Evolutionary conservation across 2,329 filamentous ascomycete species (phyloP), one percentile per base, ranked within the genome.

Genomic region (Colletotrichum cuscutae): DNA sequence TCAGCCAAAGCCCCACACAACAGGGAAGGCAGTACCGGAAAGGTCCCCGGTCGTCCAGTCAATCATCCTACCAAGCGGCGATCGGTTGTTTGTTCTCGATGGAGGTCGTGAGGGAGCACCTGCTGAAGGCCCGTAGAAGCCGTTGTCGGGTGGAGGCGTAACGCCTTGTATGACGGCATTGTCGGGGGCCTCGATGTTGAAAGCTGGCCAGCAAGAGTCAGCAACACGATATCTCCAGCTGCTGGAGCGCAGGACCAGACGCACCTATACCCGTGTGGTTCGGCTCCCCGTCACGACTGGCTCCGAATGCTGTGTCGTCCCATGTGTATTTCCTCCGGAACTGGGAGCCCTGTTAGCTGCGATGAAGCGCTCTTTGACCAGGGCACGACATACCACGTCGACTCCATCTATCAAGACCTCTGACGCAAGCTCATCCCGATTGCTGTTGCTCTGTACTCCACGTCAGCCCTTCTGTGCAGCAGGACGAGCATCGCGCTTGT

Each of bases 81-180:
- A 91, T 77, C 85, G 85, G 75, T 87, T 87, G 72, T 88, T 88
- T 57, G 87, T 84, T 79, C 90, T 84, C 26, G 90, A 92, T 1
- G 90, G 90, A n/a, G 90, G 90, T 68, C 90, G 85, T 22, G 90
- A 91, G 0, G 89, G 88, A 5, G 88, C 86, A 32, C 82, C 83
- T 9, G 81, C 80, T 46, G 81, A 82, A 13, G 65, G 62, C 32
- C 72, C 66, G 62, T 74, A 64, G 70, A 86, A 85, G 49, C 49
- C 53, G 58, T 81, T 79, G 49, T 83, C 83, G 13, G 79, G 78
- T 2, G 81, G 81, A 42, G 85, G 83, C 7, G 85, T 82, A 12
- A 84, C 79, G 24, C 85, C 85, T 56, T 86, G 83, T 37, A 87
- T 83, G 46, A 86, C 77, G 46, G 78, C 78, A 72, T 80, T 81